Percentiles rank a stretch among this genome's conserved stretches.
phyloP scores from a whole-genome alignment of 176 grass and related monocot species.

The Phyllostachys edulis region DNA sequence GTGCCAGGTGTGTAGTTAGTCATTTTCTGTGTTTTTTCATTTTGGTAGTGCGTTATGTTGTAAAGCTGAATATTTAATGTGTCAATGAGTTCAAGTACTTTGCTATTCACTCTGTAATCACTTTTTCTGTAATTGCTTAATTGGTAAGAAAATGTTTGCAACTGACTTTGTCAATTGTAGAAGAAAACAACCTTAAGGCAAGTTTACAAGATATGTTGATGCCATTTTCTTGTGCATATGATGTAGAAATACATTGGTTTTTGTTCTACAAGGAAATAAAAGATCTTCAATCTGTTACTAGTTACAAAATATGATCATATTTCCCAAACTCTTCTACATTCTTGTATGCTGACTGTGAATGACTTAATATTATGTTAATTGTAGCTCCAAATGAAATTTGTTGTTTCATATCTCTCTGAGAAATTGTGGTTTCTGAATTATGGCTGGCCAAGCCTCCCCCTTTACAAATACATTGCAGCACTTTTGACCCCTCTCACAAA shows the following conservation, averaged over 20 bases:
- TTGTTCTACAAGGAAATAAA: neutral
- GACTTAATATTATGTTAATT: neutral
- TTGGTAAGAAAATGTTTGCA: neutral
- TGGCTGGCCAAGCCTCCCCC: neutral
- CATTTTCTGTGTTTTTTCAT: constrained; percentile 1
- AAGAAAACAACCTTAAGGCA: neutral
- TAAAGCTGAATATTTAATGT: neutral
- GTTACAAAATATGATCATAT: neutral
- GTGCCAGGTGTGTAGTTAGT: constrained; percentile 59
- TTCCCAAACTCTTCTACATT: neutral
- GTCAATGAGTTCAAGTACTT: neutral
- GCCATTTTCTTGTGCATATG: neutral
- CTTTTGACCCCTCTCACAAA: neutral
- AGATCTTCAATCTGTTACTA: neutral
- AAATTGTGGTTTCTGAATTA: neutral
- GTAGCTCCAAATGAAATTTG: neutral
- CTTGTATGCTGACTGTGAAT: neutral
- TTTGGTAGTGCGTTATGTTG: constrained; percentile 12
- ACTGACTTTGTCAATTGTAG: neutral
- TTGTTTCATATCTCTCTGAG: neutral
- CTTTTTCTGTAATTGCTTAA: neutral
- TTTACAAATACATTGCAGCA: neutral
- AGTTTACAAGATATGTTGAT: neutral
- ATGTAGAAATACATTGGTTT: neutral
- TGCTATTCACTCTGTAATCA: neutral